These are phyloP conservation scores for Coemansia sp. DNA, from an alignment of 192 early-diverging fungal genomes.

Conservation along the genomic window DNA sequence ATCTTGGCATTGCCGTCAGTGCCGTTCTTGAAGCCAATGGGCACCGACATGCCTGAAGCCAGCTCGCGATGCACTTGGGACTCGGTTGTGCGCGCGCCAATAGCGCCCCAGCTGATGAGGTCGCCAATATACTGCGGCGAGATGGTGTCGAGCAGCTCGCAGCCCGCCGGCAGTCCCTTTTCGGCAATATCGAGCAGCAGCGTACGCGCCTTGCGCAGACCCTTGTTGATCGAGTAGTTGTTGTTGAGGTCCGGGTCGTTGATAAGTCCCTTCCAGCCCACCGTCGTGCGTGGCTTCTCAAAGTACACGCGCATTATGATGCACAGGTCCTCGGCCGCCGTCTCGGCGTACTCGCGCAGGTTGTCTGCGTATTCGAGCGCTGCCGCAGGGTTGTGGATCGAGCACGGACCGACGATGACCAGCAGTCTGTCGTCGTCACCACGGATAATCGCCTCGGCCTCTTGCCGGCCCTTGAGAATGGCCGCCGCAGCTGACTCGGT, in stretches of 20 bases:
- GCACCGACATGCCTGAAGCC: constrained; percentile 74
- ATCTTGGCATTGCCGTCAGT: constrained; percentile 78
- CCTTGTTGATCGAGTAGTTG: constrained; percentile 80
- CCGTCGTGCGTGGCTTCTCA: constrained; percentile 81
- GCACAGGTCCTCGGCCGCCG: constrained; percentile 61
- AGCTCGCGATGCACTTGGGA: constrained; percentile 83
- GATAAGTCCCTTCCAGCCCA: constrained; percentile 95
- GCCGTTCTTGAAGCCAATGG: constrained; percentile 84
- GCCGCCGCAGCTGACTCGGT: constrained; percentile 73
- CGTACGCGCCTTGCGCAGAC: constrained; percentile 71
- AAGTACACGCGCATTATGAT: constrained; percentile 87
- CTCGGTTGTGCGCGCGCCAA: constrained; percentile 82
- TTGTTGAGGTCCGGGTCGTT: constrained; percentile 75
- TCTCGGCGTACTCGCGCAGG: constrained; percentile 61
- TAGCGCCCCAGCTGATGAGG: constrained; percentile 75
- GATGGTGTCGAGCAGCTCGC: constrained; percentile 80
- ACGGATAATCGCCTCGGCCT: constrained; percentile 64
- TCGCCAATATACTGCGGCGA: constrained; percentile 81
- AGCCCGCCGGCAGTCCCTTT: constrained; percentile 72
- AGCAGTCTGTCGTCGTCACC: constrained; percentile 74
- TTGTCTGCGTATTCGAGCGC: constrained; percentile 73
- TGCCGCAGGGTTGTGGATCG: constrained; percentile 76
- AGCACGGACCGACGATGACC: constrained; percentile 87
- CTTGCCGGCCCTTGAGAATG: constrained; percentile 66
- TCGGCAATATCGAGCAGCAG: constrained; percentile 69